These are phyloP conservation scores for Macroventuria anomochaeta DNA, from an alignment of 2,329 filamentous ascomycete species.

Conservation along the genomic window DNA sequence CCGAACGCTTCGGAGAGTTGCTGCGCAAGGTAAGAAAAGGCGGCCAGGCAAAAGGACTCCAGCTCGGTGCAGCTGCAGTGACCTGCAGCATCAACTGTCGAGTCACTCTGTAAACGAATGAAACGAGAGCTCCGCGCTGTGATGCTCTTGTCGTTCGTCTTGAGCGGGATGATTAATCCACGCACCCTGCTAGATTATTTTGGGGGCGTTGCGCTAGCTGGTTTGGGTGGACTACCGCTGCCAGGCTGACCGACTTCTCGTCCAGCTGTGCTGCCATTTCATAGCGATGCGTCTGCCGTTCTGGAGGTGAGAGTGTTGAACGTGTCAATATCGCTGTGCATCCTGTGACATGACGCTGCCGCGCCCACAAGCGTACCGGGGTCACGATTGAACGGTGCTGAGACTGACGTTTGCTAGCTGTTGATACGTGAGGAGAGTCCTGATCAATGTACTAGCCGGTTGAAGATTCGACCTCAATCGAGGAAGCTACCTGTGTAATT, in stretches of 20 bases:
- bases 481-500: too few species aligned
- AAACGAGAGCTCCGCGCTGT: background rate
- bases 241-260: conserved; percentile 44
- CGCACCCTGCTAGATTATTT: conserved; percentile 25
- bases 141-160: conserved; percentile 24
- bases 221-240: conserved; percentile 20
- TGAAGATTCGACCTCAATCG: too few species aligned
- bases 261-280: conserved; percentile 3
- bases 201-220: conserved; percentile 31
- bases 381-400: conserved; percentile 1
- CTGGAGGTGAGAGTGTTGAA: conserved; percentile 9
- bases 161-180: conserved; percentile 20
- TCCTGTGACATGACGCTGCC: conserved; percentile 9
- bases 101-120: conserved; percentile 22
- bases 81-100: conserved; percentile 24
- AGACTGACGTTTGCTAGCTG: conserved; percentile 3
- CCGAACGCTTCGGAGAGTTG: conserved; percentile 25
- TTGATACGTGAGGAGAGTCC: background rate
- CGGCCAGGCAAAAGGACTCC: conserved; percentile 31
- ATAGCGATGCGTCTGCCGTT: background rate
- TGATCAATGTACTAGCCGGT: background rate
- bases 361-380: background rate
- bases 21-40: conserved; percentile 24
- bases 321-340: background rate
- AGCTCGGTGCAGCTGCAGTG: conserved; percentile 27